phyloP scores from a whole-genome alignment of 2,329 filamentous ascomycete genomes.

The Boeremia exigua region DNA sequence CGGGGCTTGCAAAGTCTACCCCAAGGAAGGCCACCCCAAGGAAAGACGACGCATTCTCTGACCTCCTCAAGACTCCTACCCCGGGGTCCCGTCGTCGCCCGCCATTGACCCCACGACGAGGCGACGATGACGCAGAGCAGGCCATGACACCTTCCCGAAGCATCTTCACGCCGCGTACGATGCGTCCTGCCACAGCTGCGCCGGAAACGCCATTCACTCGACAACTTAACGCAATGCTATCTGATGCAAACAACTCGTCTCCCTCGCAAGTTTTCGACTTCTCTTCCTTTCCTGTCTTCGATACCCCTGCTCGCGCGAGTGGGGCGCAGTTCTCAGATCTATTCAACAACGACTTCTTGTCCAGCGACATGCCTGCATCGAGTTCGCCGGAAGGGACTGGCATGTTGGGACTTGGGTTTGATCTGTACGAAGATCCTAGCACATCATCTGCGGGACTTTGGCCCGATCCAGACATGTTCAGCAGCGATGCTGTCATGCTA shows the following conservation, averaged over 20 bases:
- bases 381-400: conserved; percentile 43
- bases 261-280: conserved; percentile 41
- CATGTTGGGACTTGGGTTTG: conserved; percentile 35
- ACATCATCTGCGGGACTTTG: conserved; percentile 44
- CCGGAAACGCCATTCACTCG: conserved; percentile 65
- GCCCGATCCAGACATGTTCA: conserved; percentile 43
- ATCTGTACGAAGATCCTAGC: conserved; percentile 47
- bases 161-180: conserved; percentile 44
- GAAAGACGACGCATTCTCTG: conserved; percentile 62
- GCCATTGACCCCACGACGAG: conserved; percentile 43
- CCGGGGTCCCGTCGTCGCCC: conserved; percentile 46
- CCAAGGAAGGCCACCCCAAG: conserved; percentile 63
- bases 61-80: conserved; percentile 56
- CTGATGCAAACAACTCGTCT: conserved; percentile 39
- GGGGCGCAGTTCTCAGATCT: conserved; percentile 37
- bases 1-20: conserved; percentile 59
- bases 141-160: conserved; percentile 46
- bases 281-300: conserved; percentile 45
- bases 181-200: conserved; percentile 36
- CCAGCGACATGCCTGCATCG: conserved; percentile 45
- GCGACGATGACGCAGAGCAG: conserved; percentile 26
- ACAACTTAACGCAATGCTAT: conserved; percentile 68
- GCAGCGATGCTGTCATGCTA: conserved; percentile 35
- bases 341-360: conserved; percentile 41
- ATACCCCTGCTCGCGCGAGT: conserved; percentile 32